Base-by-base conservation (phyloP, 2,329 filamentous ascomycete species). In the Byssochlamys sp. region DNA sequence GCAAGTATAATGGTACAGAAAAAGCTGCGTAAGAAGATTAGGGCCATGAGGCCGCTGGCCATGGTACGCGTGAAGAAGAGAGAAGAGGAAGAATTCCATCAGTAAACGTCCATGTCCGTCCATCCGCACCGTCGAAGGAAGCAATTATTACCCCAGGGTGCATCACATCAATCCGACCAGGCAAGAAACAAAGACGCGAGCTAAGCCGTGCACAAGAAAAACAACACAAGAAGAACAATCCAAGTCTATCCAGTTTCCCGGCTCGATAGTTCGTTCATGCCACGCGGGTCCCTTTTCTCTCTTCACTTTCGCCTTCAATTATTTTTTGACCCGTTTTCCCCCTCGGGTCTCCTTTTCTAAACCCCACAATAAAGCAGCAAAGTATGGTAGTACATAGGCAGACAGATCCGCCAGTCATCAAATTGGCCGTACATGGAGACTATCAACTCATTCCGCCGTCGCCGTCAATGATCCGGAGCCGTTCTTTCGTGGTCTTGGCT, bases 401-500 rank as follows among this genome's bases (percentile, higher is more conserved):
- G 39, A n/a, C 53, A 26, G 11, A 26, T 31, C 31, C 39, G 33
- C 53, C 53, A 49, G n/a, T 45, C 25, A 48, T 25, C 24, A n/a
- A 24, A 45, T 28, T 11, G 12, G 26, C n/a, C 24, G 25, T 27
- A 11, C 24, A 49, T 39, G 35, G n/a, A 12, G 49, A 39, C 29
- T 57, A 48, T 57, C 58, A 39, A 31, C 65, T 61, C 65, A 63
- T 67, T 49, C 64, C 74, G 39, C 73, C 72, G 54, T 76, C 74
- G 1, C 74, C 75, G 63, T 77, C 75, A 49, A 77, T 73, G 53
- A 77, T 67, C 31, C 72, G 69, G 55, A 78, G 67, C 58, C 77
- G 70, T 62, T 79, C 76, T 66, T 82, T 84, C 3, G 80, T 78
- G 35, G 82, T 80, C 67, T 82, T 87, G 0, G 81, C 77, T 67